Conservation (phyloP, 345 rosid species). For the Raphanus sativus region DNA sequence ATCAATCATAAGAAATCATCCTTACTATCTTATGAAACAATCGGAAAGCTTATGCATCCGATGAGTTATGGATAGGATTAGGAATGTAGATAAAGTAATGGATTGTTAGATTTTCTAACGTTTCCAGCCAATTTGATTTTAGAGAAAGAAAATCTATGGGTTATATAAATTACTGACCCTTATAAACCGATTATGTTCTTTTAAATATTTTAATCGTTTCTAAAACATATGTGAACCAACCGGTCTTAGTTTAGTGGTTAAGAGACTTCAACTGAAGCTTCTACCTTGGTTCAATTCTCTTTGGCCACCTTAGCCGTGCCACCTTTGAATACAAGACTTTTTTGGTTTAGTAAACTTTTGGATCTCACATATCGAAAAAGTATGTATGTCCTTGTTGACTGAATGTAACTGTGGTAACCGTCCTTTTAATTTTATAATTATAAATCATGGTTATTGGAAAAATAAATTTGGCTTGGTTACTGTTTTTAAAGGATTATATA, state of each 20-base stretch:
- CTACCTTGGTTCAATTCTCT: too few species aligned
- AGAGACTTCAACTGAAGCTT: too few species aligned
- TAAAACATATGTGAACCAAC: too few species aligned
- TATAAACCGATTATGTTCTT: too few species aligned
- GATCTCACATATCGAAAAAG: too few species aligned
- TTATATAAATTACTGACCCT: too few species aligned
- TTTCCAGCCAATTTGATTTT: background rate
- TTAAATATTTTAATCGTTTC: too few species aligned
- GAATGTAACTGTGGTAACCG: background rate
- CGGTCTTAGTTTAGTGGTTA: too few species aligned
- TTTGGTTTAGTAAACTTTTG: too few species aligned
- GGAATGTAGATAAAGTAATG: constrained; percentile 14
- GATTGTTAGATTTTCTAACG: background rate
- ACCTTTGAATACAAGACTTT: too few species aligned
- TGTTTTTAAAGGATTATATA: background rate
- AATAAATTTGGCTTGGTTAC: background rate
- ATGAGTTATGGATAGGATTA: constrained; percentile 17
- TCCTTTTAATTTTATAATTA: background rate
- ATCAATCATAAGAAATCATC: background rate
- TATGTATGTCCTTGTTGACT: background rate
- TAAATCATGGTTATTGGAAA: background rate
- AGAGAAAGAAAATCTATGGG: background rate
- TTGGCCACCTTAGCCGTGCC: too few species aligned
- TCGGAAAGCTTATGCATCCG: background rate
- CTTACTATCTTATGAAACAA: background rate